Evolutionary conservation across 306 rosid genomes (phyloP).

Genomic region (Morella rubra): DNA sequence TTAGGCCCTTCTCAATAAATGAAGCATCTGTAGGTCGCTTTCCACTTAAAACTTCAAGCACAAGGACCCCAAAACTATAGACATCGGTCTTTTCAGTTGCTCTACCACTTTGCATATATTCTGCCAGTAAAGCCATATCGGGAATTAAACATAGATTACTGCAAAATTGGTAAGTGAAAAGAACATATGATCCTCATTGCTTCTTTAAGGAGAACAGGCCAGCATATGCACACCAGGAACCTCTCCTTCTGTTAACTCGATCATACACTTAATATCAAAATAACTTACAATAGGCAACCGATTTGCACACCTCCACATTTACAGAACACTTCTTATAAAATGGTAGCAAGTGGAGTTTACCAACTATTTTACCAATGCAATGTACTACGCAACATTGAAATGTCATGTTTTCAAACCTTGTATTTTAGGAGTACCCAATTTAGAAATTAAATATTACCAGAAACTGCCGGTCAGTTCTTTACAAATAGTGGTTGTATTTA

Average conservation of each 20-base stretch:
- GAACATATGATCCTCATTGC: not conserved
- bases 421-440: not conserved
- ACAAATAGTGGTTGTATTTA: not conserved
- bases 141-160: slow-evolving; percentile 14
- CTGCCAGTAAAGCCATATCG: slow-evolving; percentile 44
- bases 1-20: slow-evolving; percentile 91
- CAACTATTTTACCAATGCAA: not conserved
- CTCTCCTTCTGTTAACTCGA: slow-evolving; percentile 4
- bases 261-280: not conserved
- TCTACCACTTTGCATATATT: slow-evolving; percentile 99
- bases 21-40: slow-evolving; percentile 98
- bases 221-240: not conserved
- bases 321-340: not conserved
- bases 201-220: not conserved
- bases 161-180: not conserved
- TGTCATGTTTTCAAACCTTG: not conserved
- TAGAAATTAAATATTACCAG: not conserved
- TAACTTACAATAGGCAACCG: not conserved
- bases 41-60: slow-evolving; percentile 92
- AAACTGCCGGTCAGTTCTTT: not conserved
- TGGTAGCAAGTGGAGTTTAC: not conserved
- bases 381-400: not conserved
- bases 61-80: slow-evolving; percentile 92
- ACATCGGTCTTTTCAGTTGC: slow-evolving; percentile 97
- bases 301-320: not conserved